Evolutionary conservation across 2,329 filamentous ascomycete genomes (phyloP), one percentile per base, ranked within the genome.

Genomic region (Ophiocordyceps polyrhachis-furcata): DNA sequence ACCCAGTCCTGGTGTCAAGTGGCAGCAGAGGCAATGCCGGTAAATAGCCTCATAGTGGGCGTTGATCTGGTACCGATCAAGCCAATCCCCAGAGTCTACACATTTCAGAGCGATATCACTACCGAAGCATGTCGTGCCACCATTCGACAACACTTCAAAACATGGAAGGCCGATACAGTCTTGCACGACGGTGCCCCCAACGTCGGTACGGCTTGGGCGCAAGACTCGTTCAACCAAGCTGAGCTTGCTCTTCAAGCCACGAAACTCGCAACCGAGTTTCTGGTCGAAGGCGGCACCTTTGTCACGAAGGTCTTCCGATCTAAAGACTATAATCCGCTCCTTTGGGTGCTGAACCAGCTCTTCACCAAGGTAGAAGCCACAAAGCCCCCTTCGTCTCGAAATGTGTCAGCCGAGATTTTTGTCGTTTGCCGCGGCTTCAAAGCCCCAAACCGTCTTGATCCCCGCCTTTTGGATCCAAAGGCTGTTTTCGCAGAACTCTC

Each of bases 291-390:
- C 41, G 91, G 91, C 50, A 89, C 81, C 9, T 96, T 96, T 51
- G 88, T 96, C 41, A 96, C 89, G 46, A 98, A 98, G 65, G 85
- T 98, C 40, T 98, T 98, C 70, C 71, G 91, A 50, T 93, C 85
- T 31, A 96, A 95, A 59, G 89, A 98, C 59, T 96, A 94, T 68
- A 95, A 95, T 59, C 81, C 86, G 47, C 66, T 98, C 41, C 73
- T 96, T 43, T 98, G 91, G 91, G 88, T 96, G 31, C 87, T 96
- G 68, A 94, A 94, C 59, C 91, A 98, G 62, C 72, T 98, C 1
- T 98, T 98, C 67, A 73, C 74, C 42, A 93, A 91, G 52, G 91
- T 98, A 50, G 89, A 98, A 60, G 89, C 93, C 43, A 98, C 91
- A 5, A 98, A 98, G 63, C 91, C 91, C 4, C 91, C 91, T 0